Evolutionary conservation across 306 rosid genomes (phyloP), one percentile per base, ranked within the genome.

Genomic region (Cyclanthera cordifolia): DNA sequence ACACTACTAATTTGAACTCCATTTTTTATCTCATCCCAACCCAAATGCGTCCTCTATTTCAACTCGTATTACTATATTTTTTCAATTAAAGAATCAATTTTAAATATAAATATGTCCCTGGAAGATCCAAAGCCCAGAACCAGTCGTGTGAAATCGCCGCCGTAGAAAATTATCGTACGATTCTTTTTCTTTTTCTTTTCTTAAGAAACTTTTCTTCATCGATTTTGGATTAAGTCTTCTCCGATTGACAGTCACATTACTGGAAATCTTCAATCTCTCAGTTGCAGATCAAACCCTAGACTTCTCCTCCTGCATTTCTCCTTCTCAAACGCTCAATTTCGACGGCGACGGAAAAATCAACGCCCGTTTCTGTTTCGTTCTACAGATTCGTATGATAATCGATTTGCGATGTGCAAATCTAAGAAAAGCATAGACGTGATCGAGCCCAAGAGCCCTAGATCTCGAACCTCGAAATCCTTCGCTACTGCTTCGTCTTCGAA

Each of bases 391-490:
- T 34, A 34, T 34, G 41, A 0, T 5, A 5, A 5, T 9, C 41
- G 41, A 7, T 37, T 2, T 37, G 70, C 75, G 23, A 93, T 94
- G 99, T 94, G 95, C 95, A 68, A 49, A 16, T 23, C 88, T 11
- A 94, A 82, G 78, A 82, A 73, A 12, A 85, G 87, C 85, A 77
- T 85, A 53, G 72, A 67, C 58, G 96, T 73, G 28, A 70, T 82
- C 11, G 78, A 78, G 71, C 87, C 95, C 59, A 68, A 23, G 61
- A 74, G 69, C 47, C 66, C 67, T 13, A 43, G 58, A 19, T 37
- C 68, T 5, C 76, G 77, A 51, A 28, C 73, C 4, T 57, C 77
- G 5, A 72, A 75, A 43, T n/a, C 76, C 71, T 51, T 67, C 68
- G 51, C 51, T 14, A 46, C 51, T 2, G 30, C 27, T 21, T 72